Percentiles rank a stretch among this genome's conserved stretches.
phyloP scores from a whole-genome alignment of 2,329 filamentous ascomycete species.

The Elsinoe necatrix region DNA sequence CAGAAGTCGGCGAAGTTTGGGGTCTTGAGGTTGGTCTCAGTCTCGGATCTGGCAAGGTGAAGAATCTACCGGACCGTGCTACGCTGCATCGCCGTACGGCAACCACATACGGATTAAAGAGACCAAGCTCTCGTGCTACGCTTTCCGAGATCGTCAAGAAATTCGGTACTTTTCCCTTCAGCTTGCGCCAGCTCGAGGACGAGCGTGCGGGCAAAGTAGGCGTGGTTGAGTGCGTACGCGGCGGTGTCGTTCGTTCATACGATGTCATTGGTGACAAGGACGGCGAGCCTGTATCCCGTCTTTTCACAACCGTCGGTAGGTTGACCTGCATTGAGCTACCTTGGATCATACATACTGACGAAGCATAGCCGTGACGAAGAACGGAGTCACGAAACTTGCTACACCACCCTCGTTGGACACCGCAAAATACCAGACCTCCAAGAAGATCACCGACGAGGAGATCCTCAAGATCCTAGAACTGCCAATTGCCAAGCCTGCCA shows the following conservation, averaged over 20 bases:
- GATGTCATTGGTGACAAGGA: slow-evolving; percentile 95
- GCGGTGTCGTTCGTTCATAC: slow-evolving; percentile 88
- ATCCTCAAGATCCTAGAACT: slow-evolving; percentile 89
- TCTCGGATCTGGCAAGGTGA: slow-evolving; percentile 87
- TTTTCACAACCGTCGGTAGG: slow-evolving; percentile 89
- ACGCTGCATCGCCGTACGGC: slow-evolving; percentile 90
- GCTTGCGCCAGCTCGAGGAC: slow-evolving; percentile 89
- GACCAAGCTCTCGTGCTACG: slow-evolving; percentile 83
- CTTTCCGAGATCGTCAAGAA: slow-evolving; percentile 94
- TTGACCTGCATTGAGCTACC: slow-evolving; percentile 21
- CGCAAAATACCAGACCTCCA: slow-evolving; percentile 81
- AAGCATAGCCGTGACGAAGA: slow-evolving; percentile 81
- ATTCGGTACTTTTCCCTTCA: slow-evolving; percentile 97
- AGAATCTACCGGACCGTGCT: slow-evolving; percentile 75
- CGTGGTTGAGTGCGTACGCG: slow-evolving; percentile 90
- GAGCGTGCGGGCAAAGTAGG: slow-evolving; percentile 94
- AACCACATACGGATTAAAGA: slow-evolving; percentile 87
- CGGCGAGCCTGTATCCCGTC: slow-evolving; percentile 69
- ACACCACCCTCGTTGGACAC: slow-evolving; percentile 68
- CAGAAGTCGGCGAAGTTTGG: slow-evolving; percentile 91
- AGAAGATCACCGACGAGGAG: slow-evolving; percentile 96
- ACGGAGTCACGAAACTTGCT: slow-evolving; percentile 80
- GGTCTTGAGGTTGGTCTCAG: slow-evolving; percentile 94
- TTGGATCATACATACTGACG: slow-evolving; percentile 18
- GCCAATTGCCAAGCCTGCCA: slow-evolving; percentile 57